Percentiles rank a stretch among this genome's conserved stretches.
phyloP scores from a whole-genome alignment of 352 stramenopile genomes.

The Phytophthora fragariae region DNA sequence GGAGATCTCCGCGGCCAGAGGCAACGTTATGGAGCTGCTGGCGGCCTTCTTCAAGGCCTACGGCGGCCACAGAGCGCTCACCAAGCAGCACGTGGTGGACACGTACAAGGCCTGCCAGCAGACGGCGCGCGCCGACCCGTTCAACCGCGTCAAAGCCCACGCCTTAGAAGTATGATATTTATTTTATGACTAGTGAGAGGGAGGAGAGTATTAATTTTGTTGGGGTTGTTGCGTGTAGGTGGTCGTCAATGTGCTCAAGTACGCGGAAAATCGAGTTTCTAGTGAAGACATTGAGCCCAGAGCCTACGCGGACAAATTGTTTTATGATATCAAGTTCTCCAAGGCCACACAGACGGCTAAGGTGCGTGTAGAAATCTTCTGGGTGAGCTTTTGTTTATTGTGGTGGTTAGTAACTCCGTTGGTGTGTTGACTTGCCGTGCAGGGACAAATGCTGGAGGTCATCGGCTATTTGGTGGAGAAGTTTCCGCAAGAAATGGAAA shows the following conservation, averaged over 20 bases:
- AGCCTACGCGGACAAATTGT: constrained; percentile 72
- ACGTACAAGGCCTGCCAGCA: constrained; percentile 55
- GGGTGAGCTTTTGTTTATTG: not conserved
- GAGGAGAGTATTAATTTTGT: not conserved
- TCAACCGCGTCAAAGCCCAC: constrained; percentile 70
- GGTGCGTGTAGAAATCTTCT: constrained; percentile 16
- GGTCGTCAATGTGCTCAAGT: constrained; percentile 67
- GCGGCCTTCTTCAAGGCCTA: constrained; percentile 60
- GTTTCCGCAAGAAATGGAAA: constrained; percentile 51
- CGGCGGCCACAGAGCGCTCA: constrained; percentile 54
- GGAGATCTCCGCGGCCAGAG: constrained; percentile 57
- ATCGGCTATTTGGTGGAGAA: constrained; percentile 66
- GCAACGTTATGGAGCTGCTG: constrained; percentile 61
- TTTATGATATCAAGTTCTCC: constrained; percentile 80
- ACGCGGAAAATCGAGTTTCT: constrained; percentile 37
- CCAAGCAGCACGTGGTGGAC: constrained; percentile 54
- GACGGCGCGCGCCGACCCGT: constrained; percentile 62
- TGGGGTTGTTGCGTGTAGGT: constrained; percentile 37
- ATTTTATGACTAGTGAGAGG: not conserved
- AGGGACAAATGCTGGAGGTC: constrained; percentile 71
- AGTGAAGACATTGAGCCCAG: constrained; percentile 61
- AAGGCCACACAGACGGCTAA: constrained; percentile 78
- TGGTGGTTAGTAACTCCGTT: not conserved
- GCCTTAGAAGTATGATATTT: constrained; percentile 35
- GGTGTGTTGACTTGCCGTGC: not conserved